Base-by-base conservation (phyloP, 805 yeast genomes). In the Sungouiella thailandica region DNA sequence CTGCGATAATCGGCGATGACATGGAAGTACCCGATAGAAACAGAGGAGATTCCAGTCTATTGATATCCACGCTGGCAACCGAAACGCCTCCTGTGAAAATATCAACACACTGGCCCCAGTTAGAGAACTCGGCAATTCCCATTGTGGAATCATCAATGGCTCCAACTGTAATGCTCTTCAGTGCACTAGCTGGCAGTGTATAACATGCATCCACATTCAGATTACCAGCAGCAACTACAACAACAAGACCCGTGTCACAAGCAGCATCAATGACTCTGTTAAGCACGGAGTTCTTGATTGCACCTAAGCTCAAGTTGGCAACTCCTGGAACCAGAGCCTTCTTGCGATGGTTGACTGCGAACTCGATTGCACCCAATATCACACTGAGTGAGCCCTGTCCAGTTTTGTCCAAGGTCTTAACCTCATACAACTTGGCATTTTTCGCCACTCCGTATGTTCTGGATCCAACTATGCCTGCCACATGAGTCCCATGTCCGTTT, bases 31-130 rank as follows among this genome's bases (percentile, higher is more conserved):
- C 50, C 4, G 44, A 35, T 3, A 36, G 44, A 12, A 17, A 32
- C 24, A 33, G 43, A 12, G 44, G 41, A 17, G 36, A 31, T 13
- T 46, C 31, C 10, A 33, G 28, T 15, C 54, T 45, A 20, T 50
- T 44, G 25, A 62, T 62, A 8, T 74, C 65, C 10, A 81, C 65
- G 35, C 89, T 80, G 17, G 66, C 61, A 3, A 87, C 80, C 11
- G 64, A 62, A 0, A 79, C 80, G 0, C 97, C 97, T 30, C 90
- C 76, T 0, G 96, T 87, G 58, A 84, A 82, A 1, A 86, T 67
- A 50, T 86, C 87, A 6, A 89, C 94, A 57, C 97, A 90, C n/a
- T 68, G 65, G 0, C 97, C 97, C 88, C 89, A 85, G 52, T 90
- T 89, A n/a, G 93, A 75, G 49, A 90, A 89, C 9, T 71, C 51